These are phyloP conservation scores for Hysterium pulicare DNA, from an alignment of 2,329 filamentous ascomycete species.

Conservation along the genomic window DNA sequence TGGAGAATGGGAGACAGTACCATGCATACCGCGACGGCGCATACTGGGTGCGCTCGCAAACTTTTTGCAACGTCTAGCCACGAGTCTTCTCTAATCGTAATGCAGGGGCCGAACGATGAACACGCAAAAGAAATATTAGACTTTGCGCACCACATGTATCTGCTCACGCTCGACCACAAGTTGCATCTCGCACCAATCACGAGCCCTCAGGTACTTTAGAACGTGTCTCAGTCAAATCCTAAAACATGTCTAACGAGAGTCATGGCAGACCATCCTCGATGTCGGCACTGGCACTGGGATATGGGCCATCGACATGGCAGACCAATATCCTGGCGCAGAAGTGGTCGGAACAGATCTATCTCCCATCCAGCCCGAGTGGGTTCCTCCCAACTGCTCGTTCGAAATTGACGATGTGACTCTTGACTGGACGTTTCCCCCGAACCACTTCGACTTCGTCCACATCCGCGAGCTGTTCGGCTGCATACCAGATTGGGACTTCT, in stretches of 20 bases:
- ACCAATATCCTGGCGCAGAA: slow-evolving; percentile 30
- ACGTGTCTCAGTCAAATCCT: background rate
- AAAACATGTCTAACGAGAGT: slow-evolving; percentile 1
- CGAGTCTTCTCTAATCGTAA: too few relatives aligned
- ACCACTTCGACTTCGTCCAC: slow-evolving; percentile 46
- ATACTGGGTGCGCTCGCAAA: slow-evolving; percentile 22
- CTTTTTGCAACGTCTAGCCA: background rate
- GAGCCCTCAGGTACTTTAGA: slow-evolving; percentile 20
- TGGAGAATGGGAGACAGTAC: slow-evolving; percentile 37
- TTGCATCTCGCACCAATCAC: slow-evolving; percentile 32
- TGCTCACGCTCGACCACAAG: slow-evolving; percentile 32
- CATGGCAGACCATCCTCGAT: slow-evolving; percentile 30
- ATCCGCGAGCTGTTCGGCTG: slow-evolving; percentile 45
- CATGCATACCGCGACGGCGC: slow-evolving; percentile 36
- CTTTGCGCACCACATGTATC: slow-evolving; percentile 41
- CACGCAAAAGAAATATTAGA: slow-evolving; percentile 43
- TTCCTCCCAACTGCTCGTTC: slow-evolving; percentile 47
- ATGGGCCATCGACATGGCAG: slow-evolving; percentile 33
- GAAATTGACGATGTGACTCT: slow-evolving; percentile 46
- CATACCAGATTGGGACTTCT: slow-evolving; percentile 45
- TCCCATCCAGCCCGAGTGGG: slow-evolving; percentile 48
- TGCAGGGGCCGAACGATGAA: slow-evolving; percentile 43
- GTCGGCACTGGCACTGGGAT: slow-evolving; percentile 37
- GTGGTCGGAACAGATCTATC: slow-evolving; percentile 48
- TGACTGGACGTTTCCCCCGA: slow-evolving; percentile 39